Conservation (phyloP, 139 green algal genomes). For the Desmodesmus armatus region DNA sequence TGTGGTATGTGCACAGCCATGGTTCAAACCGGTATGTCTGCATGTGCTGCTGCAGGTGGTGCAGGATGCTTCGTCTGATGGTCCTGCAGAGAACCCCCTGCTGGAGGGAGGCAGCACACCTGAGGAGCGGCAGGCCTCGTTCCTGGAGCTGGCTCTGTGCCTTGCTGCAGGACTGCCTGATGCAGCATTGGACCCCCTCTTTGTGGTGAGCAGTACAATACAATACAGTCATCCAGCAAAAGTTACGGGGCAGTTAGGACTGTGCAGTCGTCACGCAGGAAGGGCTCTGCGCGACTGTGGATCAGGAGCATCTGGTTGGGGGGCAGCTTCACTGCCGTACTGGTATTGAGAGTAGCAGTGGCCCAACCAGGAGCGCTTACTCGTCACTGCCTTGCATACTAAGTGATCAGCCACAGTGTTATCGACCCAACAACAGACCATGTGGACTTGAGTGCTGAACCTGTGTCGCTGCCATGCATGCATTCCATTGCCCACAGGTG, state of each 20-base stretch:
- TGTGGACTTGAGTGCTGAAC: not conserved
- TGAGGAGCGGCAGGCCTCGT: slow-evolving; percentile 75
- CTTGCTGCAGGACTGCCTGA: slow-evolving; percentile 70
- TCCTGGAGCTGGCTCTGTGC: slow-evolving; percentile 86
- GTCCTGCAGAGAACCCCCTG: slow-evolving; percentile 65
- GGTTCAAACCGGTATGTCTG: not conserved
- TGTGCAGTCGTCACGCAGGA: too few species aligned
- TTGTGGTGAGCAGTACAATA: slow-evolving; percentile 63
- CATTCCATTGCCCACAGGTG: slow-evolving; percentile 56
- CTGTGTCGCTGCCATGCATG: not conserved
- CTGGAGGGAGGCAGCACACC: slow-evolving; percentile 74
- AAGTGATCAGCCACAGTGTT: too few species aligned
- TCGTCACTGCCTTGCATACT: too few species aligned
- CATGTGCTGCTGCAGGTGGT: slow-evolving; percentile 54
- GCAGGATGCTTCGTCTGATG: slow-evolving; percentile 62
- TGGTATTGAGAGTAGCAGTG: too few species aligned
- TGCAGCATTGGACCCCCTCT: slow-evolving; percentile 69
- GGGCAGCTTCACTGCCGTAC: not conserved
- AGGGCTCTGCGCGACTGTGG: too few species aligned
- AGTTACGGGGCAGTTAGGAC: too few species aligned
- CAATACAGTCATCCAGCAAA: too few species aligned
- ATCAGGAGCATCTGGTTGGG: not conserved
- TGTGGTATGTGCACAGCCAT: slow-evolving; percentile 28
- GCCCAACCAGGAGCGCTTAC: too few species aligned
- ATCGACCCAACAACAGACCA: not conserved